A percentile compares a stretch with the other conserved stretches of the same genome.
These are phyloP conservation scores for Camillea tinctor DNA, from an alignment of 2,329 filamentous ascomycete genomes.

Conservation along the genomic window DNA sequence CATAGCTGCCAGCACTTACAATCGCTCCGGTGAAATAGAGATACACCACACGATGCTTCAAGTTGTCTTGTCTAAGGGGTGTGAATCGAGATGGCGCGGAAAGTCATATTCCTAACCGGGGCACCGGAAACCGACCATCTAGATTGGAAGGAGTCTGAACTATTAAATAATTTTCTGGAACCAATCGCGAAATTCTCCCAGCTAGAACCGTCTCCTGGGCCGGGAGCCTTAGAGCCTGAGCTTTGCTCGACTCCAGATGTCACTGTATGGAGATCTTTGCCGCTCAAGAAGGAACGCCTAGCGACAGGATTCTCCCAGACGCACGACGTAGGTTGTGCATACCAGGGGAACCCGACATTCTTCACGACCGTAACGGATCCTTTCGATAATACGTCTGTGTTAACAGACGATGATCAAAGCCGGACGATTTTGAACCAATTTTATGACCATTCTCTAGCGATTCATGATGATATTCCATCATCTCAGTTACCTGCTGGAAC, in stretches of 20 bases:
- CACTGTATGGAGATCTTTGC: conserved; percentile 55
- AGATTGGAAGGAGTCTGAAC: conserved; percentile 28
- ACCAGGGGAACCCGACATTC: conserved; percentile 41
- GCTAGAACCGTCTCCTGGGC: conserved; percentile 5
- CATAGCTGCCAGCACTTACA: neutral
- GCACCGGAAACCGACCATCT: conserved; percentile 27
- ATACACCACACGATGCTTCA: conserved; percentile 4
- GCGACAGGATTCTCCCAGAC: conserved; percentile 54
- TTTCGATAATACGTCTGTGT: conserved; percentile 23
- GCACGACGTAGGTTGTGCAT: conserved; percentile 35
- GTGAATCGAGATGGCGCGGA: conserved; percentile 25
- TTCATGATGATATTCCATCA: conserved; percentile 65
- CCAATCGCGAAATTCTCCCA: conserved; percentile 33
- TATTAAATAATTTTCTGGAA: conserved; percentile 47
- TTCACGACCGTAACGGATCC: conserved; percentile 47
- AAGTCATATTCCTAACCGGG: conserved; percentile 28
- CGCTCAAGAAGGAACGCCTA: conserved; percentile 45
- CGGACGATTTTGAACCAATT: conserved; percentile 58
- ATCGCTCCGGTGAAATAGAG: neutral
- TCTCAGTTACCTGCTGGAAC: conserved; percentile 50
- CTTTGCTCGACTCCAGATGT: conserved; percentile 26
- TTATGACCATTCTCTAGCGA: conserved; percentile 73
- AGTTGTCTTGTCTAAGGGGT: neutral
- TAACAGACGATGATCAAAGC: conserved; percentile 34
- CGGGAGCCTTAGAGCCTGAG: conserved; percentile 11